These are phyloP conservation scores for Tulasnella sp. DNA, from an alignment of 768 basidiomycete species.

Conservation along the genomic window DNA sequence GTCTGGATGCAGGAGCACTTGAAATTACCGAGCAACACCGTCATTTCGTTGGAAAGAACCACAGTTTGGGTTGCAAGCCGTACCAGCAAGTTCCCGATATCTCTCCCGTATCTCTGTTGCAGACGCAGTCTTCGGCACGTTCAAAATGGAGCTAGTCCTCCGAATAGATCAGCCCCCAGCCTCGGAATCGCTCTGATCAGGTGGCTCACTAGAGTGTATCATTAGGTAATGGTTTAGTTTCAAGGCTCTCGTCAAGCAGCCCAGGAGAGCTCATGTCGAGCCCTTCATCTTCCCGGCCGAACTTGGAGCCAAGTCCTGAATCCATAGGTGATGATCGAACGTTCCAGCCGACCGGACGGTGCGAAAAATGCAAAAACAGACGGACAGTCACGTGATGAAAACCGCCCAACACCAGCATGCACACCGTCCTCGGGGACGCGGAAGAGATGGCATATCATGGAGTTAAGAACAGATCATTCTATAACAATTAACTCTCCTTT, in stretches of 20 bases:
- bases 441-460: not conserved
- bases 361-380: not conserved
- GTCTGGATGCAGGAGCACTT: conserved; percentile 20
- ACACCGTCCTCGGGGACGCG: not conserved
- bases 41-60: not conserved
- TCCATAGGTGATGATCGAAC: not conserved
- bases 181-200: not conserved
- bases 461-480: not conserved
- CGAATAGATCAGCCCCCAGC: not conserved
- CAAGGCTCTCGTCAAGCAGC: not conserved
- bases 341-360: not conserved
- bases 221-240: not conserved
- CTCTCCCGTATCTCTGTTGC: conserved; percentile 8
- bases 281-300: not conserved
- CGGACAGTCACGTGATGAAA: not conserved
- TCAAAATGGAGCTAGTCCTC: conserved; percentile 8
- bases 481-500: not conserved
- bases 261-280: not conserved
- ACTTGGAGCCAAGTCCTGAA: not conserved
- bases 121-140: conserved; percentile 8
- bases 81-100: conserved; percentile 16
- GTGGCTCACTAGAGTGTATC: not conserved
- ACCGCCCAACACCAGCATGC: not conserved
- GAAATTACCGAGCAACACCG: not conserved
- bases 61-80: not conserved